phyloP scores from a whole-genome alignment of 352 stramenopile species.

The Globisporangium abappressorium region DNA sequence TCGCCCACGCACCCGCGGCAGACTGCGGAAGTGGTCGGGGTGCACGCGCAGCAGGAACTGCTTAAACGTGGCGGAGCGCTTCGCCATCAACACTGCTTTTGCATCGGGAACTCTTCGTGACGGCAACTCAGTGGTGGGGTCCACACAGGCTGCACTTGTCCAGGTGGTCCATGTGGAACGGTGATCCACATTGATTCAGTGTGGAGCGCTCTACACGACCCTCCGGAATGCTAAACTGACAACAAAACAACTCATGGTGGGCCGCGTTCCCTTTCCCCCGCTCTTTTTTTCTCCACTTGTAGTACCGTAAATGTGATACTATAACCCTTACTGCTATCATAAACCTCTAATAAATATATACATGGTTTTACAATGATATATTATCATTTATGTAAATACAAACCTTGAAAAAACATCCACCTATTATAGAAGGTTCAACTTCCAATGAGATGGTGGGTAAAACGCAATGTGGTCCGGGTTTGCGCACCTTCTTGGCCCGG shows the following conservation, averaged over 20 bases:
- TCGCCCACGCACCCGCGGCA: constrained; percentile 27
- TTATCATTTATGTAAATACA: not conserved
- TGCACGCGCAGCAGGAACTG: constrained; percentile 74
- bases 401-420: not conserved
- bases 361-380: too few species aligned
- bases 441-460: constrained; percentile 9
- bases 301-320: not conserved
- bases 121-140: too few species aligned
- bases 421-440: constrained; percentile 5
- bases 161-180: constrained; percentile 6
- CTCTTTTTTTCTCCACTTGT: not conserved
- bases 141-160: not conserved
- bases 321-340: too few species aligned
- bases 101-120: not conserved
- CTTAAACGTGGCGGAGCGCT: constrained; percentile 55
- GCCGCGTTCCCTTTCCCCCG: not conserved
- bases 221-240: constrained; percentile 27
- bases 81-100: constrained; percentile 24
- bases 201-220: constrained; percentile 19
- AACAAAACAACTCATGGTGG: not conserved
- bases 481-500: not conserved
- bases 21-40: constrained; percentile 60
- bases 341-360: too few species aligned
- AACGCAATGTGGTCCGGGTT: constrained; percentile 1
- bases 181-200: constrained; percentile 1